phyloP scores from a whole-genome alignment of 306 rosid genomes.

The Cucurbita maxima region DNA sequence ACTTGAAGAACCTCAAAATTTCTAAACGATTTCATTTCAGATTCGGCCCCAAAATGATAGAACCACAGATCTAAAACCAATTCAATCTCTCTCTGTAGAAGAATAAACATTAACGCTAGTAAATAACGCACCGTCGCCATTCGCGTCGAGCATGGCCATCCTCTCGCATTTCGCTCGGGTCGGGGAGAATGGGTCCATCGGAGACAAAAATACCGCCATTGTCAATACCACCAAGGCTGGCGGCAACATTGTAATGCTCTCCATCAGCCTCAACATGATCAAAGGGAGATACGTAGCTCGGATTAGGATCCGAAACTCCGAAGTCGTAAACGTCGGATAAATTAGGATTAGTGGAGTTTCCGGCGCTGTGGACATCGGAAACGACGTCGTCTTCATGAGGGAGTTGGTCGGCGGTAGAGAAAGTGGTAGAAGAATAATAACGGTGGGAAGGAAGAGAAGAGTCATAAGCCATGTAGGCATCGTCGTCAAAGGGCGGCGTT shows the following conservation, averaged over 20 bases:
- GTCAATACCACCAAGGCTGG: not conserved
- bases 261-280: slow-evolving; percentile 18
- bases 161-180: slow-evolving; percentile 54
- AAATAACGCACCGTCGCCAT: slow-evolving; percentile 66
- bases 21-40: not conserved
- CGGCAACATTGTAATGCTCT: not conserved
- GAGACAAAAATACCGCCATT: slow-evolving; percentile 26
- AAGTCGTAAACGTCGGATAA: slow-evolving; percentile 31
- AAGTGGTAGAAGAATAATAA: slow-evolving; percentile 22
- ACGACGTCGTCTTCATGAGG: slow-evolving; percentile 13
- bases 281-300: slow-evolving; percentile 42
- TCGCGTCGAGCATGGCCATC: slow-evolving; percentile 68
- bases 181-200: slow-evolving; percentile 51
- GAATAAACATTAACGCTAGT: not conserved
- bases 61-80: not conserved
- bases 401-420: slow-evolving; percentile 7
- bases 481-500: slow-evolving; percentile 31
- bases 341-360: slow-evolving; percentile 1
- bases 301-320: slow-evolving; percentile 27
- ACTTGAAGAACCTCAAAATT: not conserved
- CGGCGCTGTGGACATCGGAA: slow-evolving; percentile 7
- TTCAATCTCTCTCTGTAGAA: not conserved
- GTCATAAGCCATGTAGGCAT: slow-evolving; percentile 19
- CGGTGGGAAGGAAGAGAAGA: slow-evolving; percentile 5
- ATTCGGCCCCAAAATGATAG: not conserved